Base-by-base conservation (phyloP, 2,329 filamentous ascomycete genomes). In the Colletotrichum salicis region DNA sequence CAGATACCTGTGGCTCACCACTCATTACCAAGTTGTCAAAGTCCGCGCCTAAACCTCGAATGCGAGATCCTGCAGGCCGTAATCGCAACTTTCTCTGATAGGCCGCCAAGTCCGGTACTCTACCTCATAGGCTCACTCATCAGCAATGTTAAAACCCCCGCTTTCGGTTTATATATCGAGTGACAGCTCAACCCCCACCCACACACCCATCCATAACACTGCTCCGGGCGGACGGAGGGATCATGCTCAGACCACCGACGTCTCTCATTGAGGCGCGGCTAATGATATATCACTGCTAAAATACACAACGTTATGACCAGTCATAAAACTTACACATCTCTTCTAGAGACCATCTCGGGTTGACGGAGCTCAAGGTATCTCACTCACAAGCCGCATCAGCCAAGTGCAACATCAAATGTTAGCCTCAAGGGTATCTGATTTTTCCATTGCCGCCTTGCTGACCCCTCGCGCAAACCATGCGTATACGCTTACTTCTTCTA, bases 351-450 rank as follows among this genome's bases (percentile, higher is more conserved):
- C 48, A 22, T 22, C 15, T 55, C 48, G 60, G 48, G 31, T 55
- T 15, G 31, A 29, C 60, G 48, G 33, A 55, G 27, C 51, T 19
- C 13, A 6, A 22, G n/a, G 5, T 6, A 35, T 13, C 24, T 27
- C 24, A 27, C 24, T 24, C 35, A 48, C 22, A 22, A n/a, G 11
- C 13, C 19, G 51, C 58, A 31, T 27, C 24, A 27, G 24, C 24
- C 24, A 27, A 27, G 24, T 27, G 24, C 24, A 27, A 27, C 24
- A 27, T 27, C 15, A 24, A 45, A 5, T 41, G 24, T 52, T 22
- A 33, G 33, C 48, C 24, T 45, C 33, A 58, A 58, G 70, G 70
- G 70, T 72, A 72, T 72, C 61, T 71, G 58, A 31, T 56, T 35
- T 70, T 65, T 69, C 37, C 63, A 48, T 63, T 68, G 64, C 45